Percentiles rank a stretch among this genome's conserved stretches.
These are phyloP conservation scores for Oryza brachyantha DNA, from an alignment of 176 grass and related monocot genomes.

Conservation along the genomic window DNA sequence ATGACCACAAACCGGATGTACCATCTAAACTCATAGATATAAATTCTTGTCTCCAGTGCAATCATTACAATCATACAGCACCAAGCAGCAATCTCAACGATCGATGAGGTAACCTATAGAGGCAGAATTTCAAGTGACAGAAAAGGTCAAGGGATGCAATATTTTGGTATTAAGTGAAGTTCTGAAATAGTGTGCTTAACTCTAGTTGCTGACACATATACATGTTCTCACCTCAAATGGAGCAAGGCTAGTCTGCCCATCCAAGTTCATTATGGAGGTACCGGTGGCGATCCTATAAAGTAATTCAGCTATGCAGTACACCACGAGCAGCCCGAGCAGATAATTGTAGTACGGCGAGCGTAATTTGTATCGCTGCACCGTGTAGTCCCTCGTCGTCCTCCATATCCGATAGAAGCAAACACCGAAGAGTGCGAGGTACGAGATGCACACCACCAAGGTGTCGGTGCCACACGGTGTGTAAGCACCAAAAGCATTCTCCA, in stretches of 20 bases:
- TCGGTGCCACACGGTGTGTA: slow-evolving; percentile 88
- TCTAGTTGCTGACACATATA: background rate
- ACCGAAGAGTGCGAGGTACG: slow-evolving; percentile 71
- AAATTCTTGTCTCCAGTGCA: slow-evolving; percentile 75
- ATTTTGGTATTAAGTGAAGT: background rate
- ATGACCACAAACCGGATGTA: slow-evolving; percentile 87
- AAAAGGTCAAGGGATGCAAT: slow-evolving; percentile 18
- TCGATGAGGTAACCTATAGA: slow-evolving; percentile 71
- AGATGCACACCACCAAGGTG: slow-evolving; percentile 77
- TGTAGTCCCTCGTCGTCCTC: slow-evolving; percentile 68
- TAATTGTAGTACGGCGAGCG: slow-evolving; percentile 72
- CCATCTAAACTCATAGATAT: slow-evolving; percentile 88
- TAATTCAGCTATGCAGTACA: slow-evolving; percentile 56
- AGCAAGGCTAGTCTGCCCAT: slow-evolving; percentile 65
- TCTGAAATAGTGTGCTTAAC: background rate
- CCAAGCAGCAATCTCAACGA: slow-evolving; percentile 69
- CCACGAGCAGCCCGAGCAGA: slow-evolving; percentile 54
- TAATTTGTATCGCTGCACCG: slow-evolving; percentile 66
- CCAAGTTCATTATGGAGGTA: slow-evolving; percentile 71
- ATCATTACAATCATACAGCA: slow-evolving; percentile 81
- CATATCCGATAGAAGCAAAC: slow-evolving; percentile 93
- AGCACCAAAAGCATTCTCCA: slow-evolving; percentile 67
- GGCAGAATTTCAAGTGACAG: slow-evolving; percentile 17
- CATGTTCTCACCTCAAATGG: slow-evolving; percentile 77
- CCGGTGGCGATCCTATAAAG: slow-evolving; percentile 67